phyloP scores from a whole-genome alignment of 1,139 yeast species.

The Pichia sp. region DNA sequence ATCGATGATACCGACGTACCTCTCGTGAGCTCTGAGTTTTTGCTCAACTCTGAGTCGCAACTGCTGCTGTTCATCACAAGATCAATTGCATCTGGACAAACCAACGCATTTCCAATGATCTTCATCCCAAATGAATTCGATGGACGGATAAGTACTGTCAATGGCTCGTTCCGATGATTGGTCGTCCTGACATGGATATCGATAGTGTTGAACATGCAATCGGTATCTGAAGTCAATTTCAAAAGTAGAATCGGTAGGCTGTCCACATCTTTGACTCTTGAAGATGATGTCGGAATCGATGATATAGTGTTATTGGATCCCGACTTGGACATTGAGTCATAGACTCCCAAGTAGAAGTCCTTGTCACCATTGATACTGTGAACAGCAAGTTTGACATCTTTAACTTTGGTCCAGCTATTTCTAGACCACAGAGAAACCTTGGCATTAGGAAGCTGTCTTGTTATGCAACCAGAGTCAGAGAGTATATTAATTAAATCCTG shows the following conservation, averaged over 20 bases:
- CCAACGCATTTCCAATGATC: constrained; percentile 14
- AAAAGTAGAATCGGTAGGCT: constrained; percentile 8
- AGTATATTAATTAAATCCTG: background rate
- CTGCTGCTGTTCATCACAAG: constrained; percentile 9
- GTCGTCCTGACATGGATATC: constrained; percentile 28
- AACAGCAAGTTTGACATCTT: constrained; percentile 1
- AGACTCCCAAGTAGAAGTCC: constrained; percentile 11
- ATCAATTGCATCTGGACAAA: constrained; percentile 10
- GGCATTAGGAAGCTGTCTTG: constrained; percentile 22
- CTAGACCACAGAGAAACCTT: constrained; percentile 26
- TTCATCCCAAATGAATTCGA: constrained; percentile 6
- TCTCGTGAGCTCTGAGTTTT: background rate
- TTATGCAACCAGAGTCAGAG: constrained; percentile 7
- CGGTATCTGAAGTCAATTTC: constrained; percentile 13
- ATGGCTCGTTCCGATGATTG: constrained; percentile 22
- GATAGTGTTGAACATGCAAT: constrained; percentile 21
- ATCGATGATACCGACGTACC: constrained; percentile 2
- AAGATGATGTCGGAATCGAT: background rate
- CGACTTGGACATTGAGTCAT: constrained; percentile 3
- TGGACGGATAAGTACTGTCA: constrained; percentile 21
- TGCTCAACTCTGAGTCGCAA: constrained; percentile 12
- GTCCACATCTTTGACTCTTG: background rate
- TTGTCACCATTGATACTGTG: background rate
- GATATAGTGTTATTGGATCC: background rate
- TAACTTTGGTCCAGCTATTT: constrained; percentile 25